Base-by-base conservation (phyloP, 768 basidiomycete genomes). In the Kwoniella sp. region DNA sequence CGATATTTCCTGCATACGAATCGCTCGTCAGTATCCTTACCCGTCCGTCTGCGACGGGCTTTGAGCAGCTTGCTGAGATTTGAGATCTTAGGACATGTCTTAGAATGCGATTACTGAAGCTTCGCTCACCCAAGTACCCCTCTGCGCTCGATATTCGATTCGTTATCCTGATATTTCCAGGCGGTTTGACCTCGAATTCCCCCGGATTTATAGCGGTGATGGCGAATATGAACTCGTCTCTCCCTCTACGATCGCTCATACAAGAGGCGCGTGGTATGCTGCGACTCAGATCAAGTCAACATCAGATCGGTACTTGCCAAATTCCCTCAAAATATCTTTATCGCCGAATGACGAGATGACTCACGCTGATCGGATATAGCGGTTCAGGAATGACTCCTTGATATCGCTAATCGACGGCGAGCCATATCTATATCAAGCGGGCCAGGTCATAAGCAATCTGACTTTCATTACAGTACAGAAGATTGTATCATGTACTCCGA, bases 181-280 rank as follows among this genome's bases (percentile, higher is more conserved):
- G 60, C 12, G 67, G 65, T 7, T 52, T 47, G 8, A 75, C 38
- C 23, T 61, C 52, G 25, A 75, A 26, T 1, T 47, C n/a, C 1
- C 58, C 17, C 2, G 73, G 73, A 50, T 79, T 65, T 15, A 58
- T 57, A 11, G 71, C 58, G 12, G 77, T 76, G 37, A 79, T 74
- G n/a, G 75, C 77, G 54, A 79, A 77, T 30, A 74, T 60, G 55
- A 69, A 74, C 55, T 72, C 69, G 30, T 58, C 55, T 61, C 73
- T 47, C 23, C 62, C 65, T 48, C 57, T 50, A 20, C 38, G 31
- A 1, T 48, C 25, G 29, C 47, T 29, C 11, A 58, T 56, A 55
- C 47, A 22, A 52, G 61, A 22, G 7, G 41, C 29, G 38, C 68
- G 57, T 22, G 72, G 72, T 41, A 73, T 71, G 45, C 69, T 71